Base-by-base conservation (phyloP, 805 yeast species). In the Kodamaea jinghongensis region DNA sequence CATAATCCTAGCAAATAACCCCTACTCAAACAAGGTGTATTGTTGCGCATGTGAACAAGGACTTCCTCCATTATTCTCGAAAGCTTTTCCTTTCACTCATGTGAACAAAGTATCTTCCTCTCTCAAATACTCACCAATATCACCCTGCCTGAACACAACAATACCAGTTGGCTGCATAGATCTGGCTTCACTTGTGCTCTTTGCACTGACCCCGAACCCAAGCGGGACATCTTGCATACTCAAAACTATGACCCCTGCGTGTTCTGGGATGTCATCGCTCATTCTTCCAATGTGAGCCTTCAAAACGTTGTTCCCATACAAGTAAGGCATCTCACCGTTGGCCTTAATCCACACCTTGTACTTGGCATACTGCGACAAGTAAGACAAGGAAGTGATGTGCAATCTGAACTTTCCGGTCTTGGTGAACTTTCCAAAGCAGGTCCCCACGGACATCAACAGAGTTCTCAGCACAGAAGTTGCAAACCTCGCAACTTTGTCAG, bases 231-330 rank as follows among this genome's bases (percentile, higher is more conserved):
- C 99, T 43, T 75, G 72, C 98, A 93, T 93, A 7, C 96, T 83
- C 54, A 77, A 88, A 11, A 93, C 83, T 49, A 93, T 75, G 15
- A 93, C 90, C 56, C 99, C 99, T 2, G 96, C 93, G 58, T 93
- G 99, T 63, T 91, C 98, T 22, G 98, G 98, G 41, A 93, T 86
- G 58, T 93, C 98, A 51, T 93, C 99, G 40, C 95, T 85, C 86
- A 93, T 88, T 54, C 89, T 83, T 26, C 99, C 99, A 41, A 93
- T 75, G 60, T 93, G 99, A 4, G 99, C 99, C 61, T 93, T 93
- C 51, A 93, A 73, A 17, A 91, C 91, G 61, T 93, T 96, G 69
- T 93, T 93, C 27, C 99, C 99, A 54, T 93, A 93, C 49, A 93
- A 67, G 60, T 84, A 93, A 10, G 99, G 98, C 99, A 93, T 93